These are phyloP conservation scores for Dissophora ornata DNA, from an alignment of 192 early-diverging fungal species.

Conservation along the genomic window DNA sequence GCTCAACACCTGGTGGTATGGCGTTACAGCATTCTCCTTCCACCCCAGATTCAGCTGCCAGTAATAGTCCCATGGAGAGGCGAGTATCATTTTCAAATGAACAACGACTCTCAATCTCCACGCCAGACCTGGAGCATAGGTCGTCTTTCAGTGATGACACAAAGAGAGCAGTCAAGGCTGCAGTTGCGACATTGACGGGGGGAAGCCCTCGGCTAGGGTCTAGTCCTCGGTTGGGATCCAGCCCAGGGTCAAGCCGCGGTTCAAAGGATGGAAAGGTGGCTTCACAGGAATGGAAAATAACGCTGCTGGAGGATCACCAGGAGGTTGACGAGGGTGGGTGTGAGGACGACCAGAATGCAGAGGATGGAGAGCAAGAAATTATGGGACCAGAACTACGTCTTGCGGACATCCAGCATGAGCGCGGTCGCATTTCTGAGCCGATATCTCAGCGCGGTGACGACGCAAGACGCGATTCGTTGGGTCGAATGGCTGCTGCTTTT, in stretches of 20 bases:
- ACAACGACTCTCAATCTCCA: neutral
- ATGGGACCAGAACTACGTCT: conserved; percentile 10
- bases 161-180: conserved; percentile 20
- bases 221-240: conserved; percentile 5
- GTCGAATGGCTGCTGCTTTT: conserved; percentile 48
- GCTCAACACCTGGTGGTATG: neutral
- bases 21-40: conserved; percentile 14
- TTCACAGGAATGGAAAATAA: conserved; percentile 7
- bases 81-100: conserved; percentile 28
- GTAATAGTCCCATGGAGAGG: conserved; percentile 14
- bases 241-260: neutral
- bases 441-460: neutral
- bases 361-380: conserved; percentile 1
- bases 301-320: conserved; percentile 13
- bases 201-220: conserved; percentile 1
- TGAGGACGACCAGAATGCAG: neutral
- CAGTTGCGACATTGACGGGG: conserved; percentile 13
- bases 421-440: neutral
- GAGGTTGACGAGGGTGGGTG: conserved; percentile 7
- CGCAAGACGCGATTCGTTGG: conserved; percentile 13
- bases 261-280: neutral
- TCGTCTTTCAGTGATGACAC: conserved; percentile 28
- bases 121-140: conserved; percentile 7
- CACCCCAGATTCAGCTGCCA: conserved; percentile 24
- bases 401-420: neutral